Percentiles rank a stretch among this genome's conserved stretches.
Evolutionary conservation across 371 early-diverging fungal genomes (phyloP).

Genomic region (Apophysomyces trapeziformis): DNA sequence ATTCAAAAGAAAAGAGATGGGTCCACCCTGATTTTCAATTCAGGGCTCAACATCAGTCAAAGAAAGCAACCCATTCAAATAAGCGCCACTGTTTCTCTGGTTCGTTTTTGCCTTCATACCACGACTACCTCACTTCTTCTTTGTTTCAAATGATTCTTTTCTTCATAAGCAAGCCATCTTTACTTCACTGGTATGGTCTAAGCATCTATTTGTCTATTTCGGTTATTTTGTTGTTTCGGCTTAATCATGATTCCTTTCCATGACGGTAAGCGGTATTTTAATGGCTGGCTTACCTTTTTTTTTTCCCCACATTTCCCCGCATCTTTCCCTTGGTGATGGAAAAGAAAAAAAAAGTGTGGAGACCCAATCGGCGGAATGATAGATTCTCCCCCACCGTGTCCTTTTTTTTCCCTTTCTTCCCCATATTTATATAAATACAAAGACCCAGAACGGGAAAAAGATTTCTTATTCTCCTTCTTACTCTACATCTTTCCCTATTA

Average conservation of each 20-base stretch:
- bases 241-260: too few relatives aligned
- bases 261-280: background rate
- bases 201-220: too few relatives aligned
- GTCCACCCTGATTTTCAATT: background rate
- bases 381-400: background rate
- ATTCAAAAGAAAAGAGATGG: background rate
- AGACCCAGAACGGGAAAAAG: background rate
- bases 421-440: background rate
- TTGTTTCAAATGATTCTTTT: too few relatives aligned
- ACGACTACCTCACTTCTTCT: too few relatives aligned
- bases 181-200: too few relatives aligned
- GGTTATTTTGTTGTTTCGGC: too few relatives aligned
- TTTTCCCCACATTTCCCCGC: constrained; percentile 10
- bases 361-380: background rate
- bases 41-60: too few relatives aligned
- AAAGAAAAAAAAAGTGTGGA: background rate
- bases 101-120: too few relatives aligned
- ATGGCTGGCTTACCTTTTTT: background rate
- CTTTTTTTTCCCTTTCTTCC: background rate
- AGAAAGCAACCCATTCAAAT: too few relatives aligned
- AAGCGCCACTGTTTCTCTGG: too few relatives aligned
- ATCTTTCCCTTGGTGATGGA: background rate
- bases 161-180: too few relatives aligned
- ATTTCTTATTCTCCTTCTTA: background rate
- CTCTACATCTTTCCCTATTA: background rate